phyloP scores from a whole-genome alignment of 2,329 filamentous ascomycete species.

The Zelopaecilomyces penicillatus region DNA sequence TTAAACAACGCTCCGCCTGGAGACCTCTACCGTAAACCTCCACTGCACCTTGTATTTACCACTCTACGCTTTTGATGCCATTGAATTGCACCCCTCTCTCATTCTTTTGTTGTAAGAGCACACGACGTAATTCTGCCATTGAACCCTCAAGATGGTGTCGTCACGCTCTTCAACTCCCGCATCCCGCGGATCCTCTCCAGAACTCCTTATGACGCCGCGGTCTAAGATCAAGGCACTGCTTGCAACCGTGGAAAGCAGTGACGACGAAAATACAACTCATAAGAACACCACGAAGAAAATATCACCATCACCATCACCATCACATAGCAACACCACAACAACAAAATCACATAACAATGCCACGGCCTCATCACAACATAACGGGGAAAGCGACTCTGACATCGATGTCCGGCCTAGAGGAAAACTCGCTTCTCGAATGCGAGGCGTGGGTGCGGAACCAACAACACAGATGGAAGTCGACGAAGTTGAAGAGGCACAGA shows the following conservation, averaged over 20 bases:
- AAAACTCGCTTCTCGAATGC: conserved; percentile 57
- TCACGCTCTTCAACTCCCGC: conserved; percentile 37
- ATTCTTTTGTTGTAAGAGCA: not conserved
- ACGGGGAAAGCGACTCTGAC: conserved; percentile 36
- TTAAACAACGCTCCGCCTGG: no score
- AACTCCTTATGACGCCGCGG: conserved; percentile 37
- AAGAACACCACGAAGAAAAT: conserved; percentile 8
- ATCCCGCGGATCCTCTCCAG: conserved; percentile 32
- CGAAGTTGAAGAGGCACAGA: conserved; percentile 15
- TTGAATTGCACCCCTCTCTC: not conserved
- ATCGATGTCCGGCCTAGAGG: conserved; percentile 46
- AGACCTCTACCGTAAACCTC: no score
- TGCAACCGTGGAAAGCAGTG: conserved; percentile 40
- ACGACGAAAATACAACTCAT: conserved; percentile 31
- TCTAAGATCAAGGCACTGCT: conserved; percentile 49
- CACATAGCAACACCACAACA: conserved; percentile 3
- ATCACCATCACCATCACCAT: conserved; percentile 8
- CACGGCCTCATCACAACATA: conserved; percentile 6
- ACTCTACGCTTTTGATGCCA: no score
- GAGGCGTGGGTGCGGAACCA: conserved; percentile 23
- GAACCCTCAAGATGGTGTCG: conserved; percentile 36
- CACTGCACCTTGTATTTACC: no score
- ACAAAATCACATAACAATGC: conserved; percentile 3
- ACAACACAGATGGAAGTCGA: conserved; percentile 17
- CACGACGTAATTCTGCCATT: conserved; percentile 3